A percentile compares a stretch with the other conserved stretches of the same genome.
Conservation (phyloP, 2,329 filamentous ascomycete species). For the Chaetomium olivaceum region DNA sequence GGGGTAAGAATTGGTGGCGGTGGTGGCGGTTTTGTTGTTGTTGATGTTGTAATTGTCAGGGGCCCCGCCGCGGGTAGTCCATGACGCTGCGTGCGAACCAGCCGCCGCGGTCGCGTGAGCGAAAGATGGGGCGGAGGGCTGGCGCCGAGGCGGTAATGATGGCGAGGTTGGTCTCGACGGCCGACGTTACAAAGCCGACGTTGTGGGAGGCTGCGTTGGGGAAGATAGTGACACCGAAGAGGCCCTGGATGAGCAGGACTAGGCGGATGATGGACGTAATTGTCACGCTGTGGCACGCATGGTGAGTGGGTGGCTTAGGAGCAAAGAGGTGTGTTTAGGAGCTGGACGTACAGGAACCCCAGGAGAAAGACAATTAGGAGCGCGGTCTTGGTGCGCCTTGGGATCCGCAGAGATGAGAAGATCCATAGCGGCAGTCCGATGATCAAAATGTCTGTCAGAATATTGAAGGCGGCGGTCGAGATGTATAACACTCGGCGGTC, state of each 20-base stretch:
- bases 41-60: background rate
- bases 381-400: conserved; percentile 35
- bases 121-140: conserved; percentile 43
- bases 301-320: background rate
- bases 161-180: conserved; percentile 45
- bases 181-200: conserved; percentile 41
- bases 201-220: conserved; percentile 36
- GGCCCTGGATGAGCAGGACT: conserved; percentile 37
- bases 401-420: conserved; percentile 38
- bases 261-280: conserved; percentile 40
- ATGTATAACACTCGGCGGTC: conserved; percentile 36
- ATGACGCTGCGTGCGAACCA: conserved; percentile 38
- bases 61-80: conserved; percentile 20
- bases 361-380: conserved; percentile 39
- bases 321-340: background rate
- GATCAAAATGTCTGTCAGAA: conserved; percentile 46
- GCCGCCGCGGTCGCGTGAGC: conserved; percentile 34
- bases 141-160: conserved; percentile 47
- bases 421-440: conserved; percentile 45
- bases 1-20: background rate
- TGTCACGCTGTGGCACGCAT: conserved; percentile 36
- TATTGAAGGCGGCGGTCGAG: conserved; percentile 45
- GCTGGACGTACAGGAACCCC: conserved; percentile 36
- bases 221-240: conserved; percentile 35
- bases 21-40: background rate